Evolutionary conservation across 1,139 yeast species (phyloP), one percentile per base, ranked within the genome.

Genomic region (Debaryomyces subglobosus): DNA sequence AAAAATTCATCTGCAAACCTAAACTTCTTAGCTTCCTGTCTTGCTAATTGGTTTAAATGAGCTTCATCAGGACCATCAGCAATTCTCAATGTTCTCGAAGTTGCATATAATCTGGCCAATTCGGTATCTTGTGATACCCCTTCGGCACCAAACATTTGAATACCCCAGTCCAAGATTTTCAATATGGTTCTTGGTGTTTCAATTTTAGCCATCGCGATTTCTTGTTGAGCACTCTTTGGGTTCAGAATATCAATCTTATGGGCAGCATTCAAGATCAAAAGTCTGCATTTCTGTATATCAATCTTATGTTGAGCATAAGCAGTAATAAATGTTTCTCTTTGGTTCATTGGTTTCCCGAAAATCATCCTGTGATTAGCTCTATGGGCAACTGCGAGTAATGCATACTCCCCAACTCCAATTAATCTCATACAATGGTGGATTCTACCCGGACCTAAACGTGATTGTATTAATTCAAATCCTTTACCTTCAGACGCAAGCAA

Each of bases 51-150:
- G 55, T 72, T 71, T 63, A 82, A 69, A 63, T 85, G 89, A 6
- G 86, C 86, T 65, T 85, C 90, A 67, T 85, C 90, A 2, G 91
- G 90, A 7, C 90, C 89, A 62, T 85, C 91, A 15, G 90, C 89
- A 51, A 84, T 81, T 52, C 89, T 71, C 50, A 85, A 73, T 36
- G 86, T 82, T 63, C 90, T 74, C 51, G 80, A 73, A 52, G 68
- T 67, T 27, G 84, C 82, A 65, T 79, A 85, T 69, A 79, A 67
- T 52, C 77, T 65, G 1, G 89, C 84, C 59, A 85, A 71, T 48
- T 81, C 84, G 12, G 85, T 78, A 55, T 85, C 90, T 63, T 84
- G 85, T 29, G 79, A 74, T 13, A 85, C 78, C 47, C 90, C 90
- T 61, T 82, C 87, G 23, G 87, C 89, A 15, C 91, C 90, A 65